Conservation (phyloP, 148 eudicot species). For the Persicaria tinctoria region DNA sequence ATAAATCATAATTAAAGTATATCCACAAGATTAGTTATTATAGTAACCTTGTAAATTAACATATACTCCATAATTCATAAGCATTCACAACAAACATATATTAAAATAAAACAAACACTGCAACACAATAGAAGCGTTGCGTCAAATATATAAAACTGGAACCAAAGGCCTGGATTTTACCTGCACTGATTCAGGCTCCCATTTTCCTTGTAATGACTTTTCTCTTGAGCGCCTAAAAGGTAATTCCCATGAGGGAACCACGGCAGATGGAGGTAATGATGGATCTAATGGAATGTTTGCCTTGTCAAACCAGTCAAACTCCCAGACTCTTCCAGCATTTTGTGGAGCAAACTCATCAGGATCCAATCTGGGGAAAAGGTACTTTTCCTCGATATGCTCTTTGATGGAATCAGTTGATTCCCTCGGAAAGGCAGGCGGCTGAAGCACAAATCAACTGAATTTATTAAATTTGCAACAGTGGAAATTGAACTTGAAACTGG, state of each 20-base stretch:
- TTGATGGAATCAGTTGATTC: slow-evolving; percentile 76
- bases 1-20: no score
- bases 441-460: slow-evolving; percentile 15
- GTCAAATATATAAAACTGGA: background rate
- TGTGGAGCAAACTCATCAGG: slow-evolving; percentile 79
- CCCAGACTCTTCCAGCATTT: slow-evolving; percentile 85
- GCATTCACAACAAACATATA: no score
- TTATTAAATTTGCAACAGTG: background rate
- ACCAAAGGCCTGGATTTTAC: slow-evolving; percentile 23
- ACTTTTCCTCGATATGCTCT: slow-evolving; percentile 64
- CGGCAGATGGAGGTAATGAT: slow-evolving; percentile 66
- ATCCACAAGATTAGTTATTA: no score
- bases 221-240: slow-evolving; percentile 72
- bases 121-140: background rate
- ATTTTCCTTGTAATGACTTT: slow-evolving; percentile 27
- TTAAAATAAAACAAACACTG: background rate
- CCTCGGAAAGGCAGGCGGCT: slow-evolving; percentile 91
- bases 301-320: slow-evolving; percentile 89
- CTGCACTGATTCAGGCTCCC: slow-evolving; percentile 89
- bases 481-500: background rate
- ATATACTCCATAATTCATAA: no score
- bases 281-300: slow-evolving; percentile 68
- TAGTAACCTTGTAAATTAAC: no score
- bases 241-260: slow-evolving; percentile 82
- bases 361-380: slow-evolving; percentile 76